Evolutionary conservation across 352 stramenopile genomes (phyloP), one percentile per base, ranked within the genome.

Genomic region (Phytophthora fragariaefolia): DNA sequence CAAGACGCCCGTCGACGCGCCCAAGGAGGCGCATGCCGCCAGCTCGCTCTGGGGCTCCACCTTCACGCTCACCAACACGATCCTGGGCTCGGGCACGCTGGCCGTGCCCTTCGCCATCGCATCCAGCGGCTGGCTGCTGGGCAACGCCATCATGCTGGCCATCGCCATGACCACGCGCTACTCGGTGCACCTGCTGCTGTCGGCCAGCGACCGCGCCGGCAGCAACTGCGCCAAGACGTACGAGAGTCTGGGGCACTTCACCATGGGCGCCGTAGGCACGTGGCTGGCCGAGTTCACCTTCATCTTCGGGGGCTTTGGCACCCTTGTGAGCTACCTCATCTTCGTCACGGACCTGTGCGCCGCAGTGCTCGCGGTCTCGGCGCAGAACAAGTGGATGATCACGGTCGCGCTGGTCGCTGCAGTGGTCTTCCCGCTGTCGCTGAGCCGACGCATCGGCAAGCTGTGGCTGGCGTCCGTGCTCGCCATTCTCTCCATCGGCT

Each of bases 291-390:
- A 93, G 69, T 93, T 93, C 54, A 93, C 84, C 13, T 93, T 93
- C 70, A 93, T 93, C 57, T 91, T 93, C 50, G 84, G 84, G n/a
- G 84, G 84, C 18, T 93, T 93, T 23, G 85, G 85, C 24, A 92
- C 85, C 27, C 78, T 93, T 24, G 82, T 91, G 66, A 91, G 83
- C 65, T 93, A 93, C 57, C 82, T 91, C 46, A 87, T 93, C 60
- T 93, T 93, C 60, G 84, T 89, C 66, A 93, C 83, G 2, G 85
- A 91, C 60, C 76, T 93, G 43, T 80, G 86, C 27, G 77, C 71
- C 15, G 74, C 79, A 1, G 80, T 90, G 8, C 56, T 83, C 23
- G 32, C 58, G 17, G 64, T 93, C 5, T 56, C 55, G 13, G 49
- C 60, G 3, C 50, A 50, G 10, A 30, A 81, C 66, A 90, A 89